phyloP scores from a whole-genome alignment of 2,329 filamentous ascomycete genomes.

The Colletotrichum theobromicola region DNA sequence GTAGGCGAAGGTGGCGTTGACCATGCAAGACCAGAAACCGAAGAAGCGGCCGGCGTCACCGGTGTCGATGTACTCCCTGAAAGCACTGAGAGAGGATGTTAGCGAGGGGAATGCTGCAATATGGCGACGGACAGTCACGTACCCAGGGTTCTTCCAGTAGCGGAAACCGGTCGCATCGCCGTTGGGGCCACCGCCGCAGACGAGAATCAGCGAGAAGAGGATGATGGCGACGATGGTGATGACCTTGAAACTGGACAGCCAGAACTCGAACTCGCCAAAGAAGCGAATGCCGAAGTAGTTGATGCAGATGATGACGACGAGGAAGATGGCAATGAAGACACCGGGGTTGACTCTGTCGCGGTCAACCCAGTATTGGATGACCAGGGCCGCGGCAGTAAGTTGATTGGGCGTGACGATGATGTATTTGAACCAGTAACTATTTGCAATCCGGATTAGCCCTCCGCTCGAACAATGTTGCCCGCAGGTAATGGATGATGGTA shows the following conservation, averaged over 20 bases:
- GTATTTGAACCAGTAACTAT: constrained; percentile 74
- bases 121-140: not conserved
- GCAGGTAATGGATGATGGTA: not conserved
- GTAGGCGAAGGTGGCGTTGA: constrained; percentile 81
- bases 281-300: constrained; percentile 74
- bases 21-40: constrained; percentile 73
- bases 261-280: constrained; percentile 71
- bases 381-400: constrained; percentile 78
- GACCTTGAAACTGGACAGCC: constrained; percentile 71
- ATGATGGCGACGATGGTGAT: constrained; percentile 71
- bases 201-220: constrained; percentile 67
- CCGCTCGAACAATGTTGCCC: not conserved
- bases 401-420: constrained; percentile 88
- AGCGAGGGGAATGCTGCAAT: not conserved
- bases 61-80: constrained; percentile 48
- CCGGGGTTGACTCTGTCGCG: constrained; percentile 73
- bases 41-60: constrained; percentile 59
- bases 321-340: constrained; percentile 78
- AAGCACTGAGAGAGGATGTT: constrained; percentile 41
- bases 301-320: constrained; percentile 66
- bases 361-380: constrained; percentile 79
- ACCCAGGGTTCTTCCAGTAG: constrained; percentile 69
- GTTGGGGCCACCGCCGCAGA: constrained; percentile 69
- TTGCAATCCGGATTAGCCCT: constrained; percentile 72
- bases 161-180: constrained; percentile 67